Conservation (phyloP, 1,139 yeast species). For the Kodamaea ohmeri region DNA sequence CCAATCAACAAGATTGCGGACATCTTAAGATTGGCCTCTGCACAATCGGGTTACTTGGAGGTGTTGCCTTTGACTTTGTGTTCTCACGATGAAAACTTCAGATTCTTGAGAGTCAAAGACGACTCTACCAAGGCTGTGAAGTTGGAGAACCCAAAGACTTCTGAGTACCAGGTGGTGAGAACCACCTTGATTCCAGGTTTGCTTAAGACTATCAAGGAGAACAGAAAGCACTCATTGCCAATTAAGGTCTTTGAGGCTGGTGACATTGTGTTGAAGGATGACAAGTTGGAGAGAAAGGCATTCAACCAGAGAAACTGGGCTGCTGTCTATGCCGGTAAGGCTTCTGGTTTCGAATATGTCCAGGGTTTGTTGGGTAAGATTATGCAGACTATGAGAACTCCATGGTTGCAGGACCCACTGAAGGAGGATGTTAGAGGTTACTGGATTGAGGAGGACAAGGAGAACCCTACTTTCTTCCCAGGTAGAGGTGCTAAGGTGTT, state of each 20-base stretch:
- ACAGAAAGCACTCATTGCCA: conserved; percentile 93
- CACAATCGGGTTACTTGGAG: conserved; percentile 95
- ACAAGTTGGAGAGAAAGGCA: conserved; percentile 80
- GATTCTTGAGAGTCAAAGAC: conserved; percentile 71
- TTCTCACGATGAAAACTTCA: conserved; percentile 95
- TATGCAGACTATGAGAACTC: conserved; percentile 93
- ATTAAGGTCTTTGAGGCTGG: conserved; percentile 94
- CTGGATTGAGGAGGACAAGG: conserved; percentile 75
- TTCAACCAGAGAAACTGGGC: conserved; percentile 92
- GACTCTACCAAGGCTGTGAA: conserved; percentile 78
- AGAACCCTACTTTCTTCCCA: conserved; percentile 80
- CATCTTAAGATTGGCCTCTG: conserved; percentile 83
- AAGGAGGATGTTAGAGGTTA: conserved; percentile 66
- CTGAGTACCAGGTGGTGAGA: conserved; percentile 96
- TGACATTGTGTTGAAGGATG: conserved; percentile 87
- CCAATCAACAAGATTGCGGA: conserved; percentile 91
- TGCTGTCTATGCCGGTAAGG: conserved; percentile 90
- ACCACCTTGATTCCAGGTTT: conserved; percentile 93
- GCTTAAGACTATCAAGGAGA: conserved; percentile 91
- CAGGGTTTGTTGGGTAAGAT: conserved; percentile 94
- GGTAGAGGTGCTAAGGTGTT: conserved; percentile 93
- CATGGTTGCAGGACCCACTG: conserved; percentile 65
- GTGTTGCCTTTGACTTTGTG: conserved; percentile 93
- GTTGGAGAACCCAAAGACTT: conserved; percentile 93
- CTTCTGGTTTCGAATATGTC: conserved; percentile 89